Evolutionary conservation across 805 yeast species (phyloP).

Genomic region (Candida insectorum): DNA sequence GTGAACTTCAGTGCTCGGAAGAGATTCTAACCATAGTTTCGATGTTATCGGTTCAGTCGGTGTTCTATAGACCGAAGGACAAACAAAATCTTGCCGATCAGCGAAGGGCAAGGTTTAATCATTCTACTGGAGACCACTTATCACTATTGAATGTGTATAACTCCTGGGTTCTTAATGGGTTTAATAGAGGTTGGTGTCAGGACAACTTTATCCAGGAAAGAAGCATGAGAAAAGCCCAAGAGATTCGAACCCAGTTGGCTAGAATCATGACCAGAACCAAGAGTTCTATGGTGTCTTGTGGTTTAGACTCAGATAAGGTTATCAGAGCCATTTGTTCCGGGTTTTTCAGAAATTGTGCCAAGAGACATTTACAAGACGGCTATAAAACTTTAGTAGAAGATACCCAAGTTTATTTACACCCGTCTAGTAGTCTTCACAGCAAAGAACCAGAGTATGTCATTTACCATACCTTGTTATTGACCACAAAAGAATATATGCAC

Average conservation of each 20-base stretch:
- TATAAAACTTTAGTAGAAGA: conserved; percentile 60
- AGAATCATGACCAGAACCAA: conserved; percentile 50
- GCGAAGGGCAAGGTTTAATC: conserved; percentile 68
- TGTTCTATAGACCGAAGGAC: conserved; percentile 79
- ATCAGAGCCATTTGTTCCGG: conserved; percentile 66
- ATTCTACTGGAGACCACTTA: conserved; percentile 79
- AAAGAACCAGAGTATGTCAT: conserved; percentile 72
- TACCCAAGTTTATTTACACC: conserved; percentile 79
- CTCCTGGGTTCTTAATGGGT: conserved; percentile 61
- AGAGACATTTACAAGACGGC: conserved; percentile 56
- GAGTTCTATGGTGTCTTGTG: conserved; percentile 47
- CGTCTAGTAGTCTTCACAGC: conserved; percentile 70
- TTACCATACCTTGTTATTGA: conserved; percentile 76
- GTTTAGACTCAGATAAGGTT: conserved; percentile 52
- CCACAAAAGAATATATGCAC: conserved; percentile 89
- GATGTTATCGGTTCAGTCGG: conserved; percentile 84
- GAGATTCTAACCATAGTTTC: conserved; percentile 82
- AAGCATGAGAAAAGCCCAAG: conserved; percentile 71
- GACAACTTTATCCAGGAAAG: conserved; percentile 80
- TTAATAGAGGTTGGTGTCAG: conserved; percentile 69
- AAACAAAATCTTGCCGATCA: conserved; percentile 69
- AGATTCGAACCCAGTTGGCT: conserved; percentile 70
- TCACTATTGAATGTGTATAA: conserved; percentile 77
- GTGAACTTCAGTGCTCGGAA: conserved; percentile 67
- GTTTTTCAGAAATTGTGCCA: conserved; percentile 63